Base-by-base conservation (phyloP, 768 basidiomycete species). In the Rhizopogon vesiculosus region DNA sequence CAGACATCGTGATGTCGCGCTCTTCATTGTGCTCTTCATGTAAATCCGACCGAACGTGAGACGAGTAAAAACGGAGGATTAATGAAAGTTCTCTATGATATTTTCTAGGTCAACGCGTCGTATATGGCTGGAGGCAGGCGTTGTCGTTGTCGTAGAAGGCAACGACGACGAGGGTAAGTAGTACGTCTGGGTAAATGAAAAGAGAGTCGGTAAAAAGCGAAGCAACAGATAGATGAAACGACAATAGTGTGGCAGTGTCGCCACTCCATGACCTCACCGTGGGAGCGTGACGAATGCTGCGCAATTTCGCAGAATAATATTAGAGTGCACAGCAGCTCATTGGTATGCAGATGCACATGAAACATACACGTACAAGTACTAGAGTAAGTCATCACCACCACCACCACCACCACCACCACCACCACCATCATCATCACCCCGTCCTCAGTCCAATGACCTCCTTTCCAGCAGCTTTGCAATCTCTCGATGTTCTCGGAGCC, bases 401-500 rank as follows among this genome's bases (percentile, higher is more conserved):
- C 25, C 38, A 10, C 18, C 22, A 52, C 31, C 54, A n/a, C n/a
- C n/a, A n/a, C n/a, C n/a, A n/a, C n/a, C 22, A 25, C 18, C 22
- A 6, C 12, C 25, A 18, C 25, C 38, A 10, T 15, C 22, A 52
- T 19, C 54, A 22, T 22, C 19, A 2, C 7, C 44, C 13, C 7
- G 38, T 42, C 53, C 38, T 71, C 60, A 90, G 59, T 89, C 89
- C 56, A 92, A 67, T n/a, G 89, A 86, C 57, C 80, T 75, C 61
- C 87, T 77, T 46, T 77, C 79, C 4, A 92, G 70, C 57, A 91
- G 62, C 63, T 83, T 88, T 5, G 85, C 84, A 50, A 97, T 94
- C 72, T 97, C 94, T 50, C 92, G 77, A 64, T 84, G 91, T 65
- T 89, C 86, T 50, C 76, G 78, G 53, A 95, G 76, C 94, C 94